These are phyloP conservation scores for Colletotrichum sp. DNA, from an alignment of 2,329 filamentous ascomycete genomes.

Conservation along the genomic window DNA sequence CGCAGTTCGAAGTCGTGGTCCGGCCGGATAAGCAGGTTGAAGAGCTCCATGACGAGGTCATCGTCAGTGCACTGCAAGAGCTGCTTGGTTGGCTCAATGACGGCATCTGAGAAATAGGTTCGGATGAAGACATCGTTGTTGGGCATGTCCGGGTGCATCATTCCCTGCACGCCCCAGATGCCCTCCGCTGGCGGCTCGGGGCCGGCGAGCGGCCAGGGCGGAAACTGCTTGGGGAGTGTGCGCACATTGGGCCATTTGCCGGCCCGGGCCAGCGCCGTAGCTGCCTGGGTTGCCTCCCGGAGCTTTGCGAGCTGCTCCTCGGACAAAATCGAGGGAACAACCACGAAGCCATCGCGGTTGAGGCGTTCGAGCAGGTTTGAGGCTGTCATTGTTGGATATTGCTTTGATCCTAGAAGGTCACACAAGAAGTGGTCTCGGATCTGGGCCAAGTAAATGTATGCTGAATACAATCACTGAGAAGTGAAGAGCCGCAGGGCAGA, in stretches of 20 bases:
- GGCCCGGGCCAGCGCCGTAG: constrained; percentile 65
- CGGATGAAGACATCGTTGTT: constrained; percentile 64
- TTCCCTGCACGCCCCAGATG: constrained; percentile 90
- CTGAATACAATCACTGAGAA: background rate
- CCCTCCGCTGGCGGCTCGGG: constrained; percentile 58
- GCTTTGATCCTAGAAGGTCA: background rate
- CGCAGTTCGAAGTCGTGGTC: constrained; percentile 72
- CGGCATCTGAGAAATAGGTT: constrained; percentile 72
- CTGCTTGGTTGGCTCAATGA: constrained; percentile 67
- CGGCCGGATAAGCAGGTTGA: constrained; percentile 83
- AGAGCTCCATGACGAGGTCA: constrained; percentile 82
- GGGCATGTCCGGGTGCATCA: constrained; percentile 75
- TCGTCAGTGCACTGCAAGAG: constrained; percentile 63
- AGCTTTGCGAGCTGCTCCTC: constrained; percentile 60
- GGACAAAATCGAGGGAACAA: constrained; percentile 69
- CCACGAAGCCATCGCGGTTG: constrained; percentile 75
- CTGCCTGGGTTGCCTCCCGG: constrained; percentile 60
- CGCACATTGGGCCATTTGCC: constrained; percentile 83
- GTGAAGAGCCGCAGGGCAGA: background rate
- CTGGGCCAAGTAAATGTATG: background rate
- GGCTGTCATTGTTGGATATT: background rate
- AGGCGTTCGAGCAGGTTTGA: constrained; percentile 55
- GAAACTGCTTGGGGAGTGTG: constrained; percentile 88
- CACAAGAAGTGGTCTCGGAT: background rate
- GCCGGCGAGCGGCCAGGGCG: constrained; percentile 67